Conservation (phyloP, 805 yeast genomes). For the Yamadazyma tumulicola region DNA sequence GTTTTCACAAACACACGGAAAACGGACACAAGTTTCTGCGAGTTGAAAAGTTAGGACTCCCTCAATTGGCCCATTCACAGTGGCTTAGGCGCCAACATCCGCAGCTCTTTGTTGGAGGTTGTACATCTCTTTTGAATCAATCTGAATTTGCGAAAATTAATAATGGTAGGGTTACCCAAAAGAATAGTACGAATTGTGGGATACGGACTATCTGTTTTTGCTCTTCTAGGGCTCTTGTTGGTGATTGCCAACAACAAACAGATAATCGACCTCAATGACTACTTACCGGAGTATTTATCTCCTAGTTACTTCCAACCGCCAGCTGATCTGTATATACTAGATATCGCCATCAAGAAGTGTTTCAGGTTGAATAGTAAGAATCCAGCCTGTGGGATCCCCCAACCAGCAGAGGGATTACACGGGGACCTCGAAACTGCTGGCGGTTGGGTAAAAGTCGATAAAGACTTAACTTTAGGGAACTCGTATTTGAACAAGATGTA, state of each 20-base stretch:
- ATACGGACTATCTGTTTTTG: conserved; percentile 17
- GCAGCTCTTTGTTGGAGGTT: no score
- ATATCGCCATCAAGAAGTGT: conserved; percentile 37
- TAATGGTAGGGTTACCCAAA: conserved; percentile 23
- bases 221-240: conserved; percentile 21
- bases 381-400: conserved; percentile 26
- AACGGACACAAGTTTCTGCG: no score
- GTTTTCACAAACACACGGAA: no score
- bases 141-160: no score
- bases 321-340: conserved; percentile 36
- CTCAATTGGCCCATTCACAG: no score
- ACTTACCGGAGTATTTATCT: conserved; percentile 23
- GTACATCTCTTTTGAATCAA: no score
- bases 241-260: conserved; percentile 39
- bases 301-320: conserved; percentile 43
- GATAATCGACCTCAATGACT: conserved; percentile 21
- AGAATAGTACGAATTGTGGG: conserved; percentile 26
- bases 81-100: no score
- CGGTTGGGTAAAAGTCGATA: conserved; percentile 42
- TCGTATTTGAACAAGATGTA: conserved; percentile 43
- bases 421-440: conserved; percentile 24
- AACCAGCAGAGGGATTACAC: conserved; percentile 16
- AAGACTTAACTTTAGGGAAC: conserved; percentile 44
- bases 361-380: conserved; percentile 17
- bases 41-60: no score